Evolutionary conservation across 257 asterid genomes (phyloP).

Genomic region (Scutellaria minor): DNA sequence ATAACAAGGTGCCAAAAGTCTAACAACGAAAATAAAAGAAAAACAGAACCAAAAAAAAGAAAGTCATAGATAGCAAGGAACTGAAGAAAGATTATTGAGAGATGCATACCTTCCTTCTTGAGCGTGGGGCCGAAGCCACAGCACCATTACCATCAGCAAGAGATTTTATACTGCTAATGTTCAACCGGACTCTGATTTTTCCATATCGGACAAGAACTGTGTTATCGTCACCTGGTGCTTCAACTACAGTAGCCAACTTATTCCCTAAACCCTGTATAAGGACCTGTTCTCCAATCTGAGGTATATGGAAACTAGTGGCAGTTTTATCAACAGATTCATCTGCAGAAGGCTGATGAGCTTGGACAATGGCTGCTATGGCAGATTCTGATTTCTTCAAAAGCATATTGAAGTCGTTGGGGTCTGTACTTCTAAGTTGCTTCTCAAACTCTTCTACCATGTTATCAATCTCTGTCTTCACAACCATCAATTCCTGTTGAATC

Average conservation of each 20-base stretch:
- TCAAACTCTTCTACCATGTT: slow-evolving; percentile 66
- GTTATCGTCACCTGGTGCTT: slow-evolving; percentile 76
- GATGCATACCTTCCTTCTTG: slow-evolving; percentile 56
- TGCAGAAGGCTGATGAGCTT: slow-evolving; percentile 57
- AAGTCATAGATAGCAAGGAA: neutral
- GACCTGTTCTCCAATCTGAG: slow-evolving; percentile 74
- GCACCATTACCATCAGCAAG: slow-evolving; percentile 42
- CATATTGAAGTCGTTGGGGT: slow-evolving; percentile 47
- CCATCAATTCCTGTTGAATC: slow-evolving; percentile 56
- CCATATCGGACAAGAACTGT: slow-evolving; percentile 84
- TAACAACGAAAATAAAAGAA: neutral
- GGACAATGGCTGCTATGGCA: slow-evolving; percentile 60
- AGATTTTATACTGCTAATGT: slow-evolving; percentile 50
- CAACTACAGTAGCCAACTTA: slow-evolving; percentile 82
- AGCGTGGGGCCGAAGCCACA: slow-evolving; percentile 42
- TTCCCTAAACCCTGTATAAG: slow-evolving; percentile 67
- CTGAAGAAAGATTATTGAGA: neutral
- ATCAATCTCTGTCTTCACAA: slow-evolving; percentile 62
- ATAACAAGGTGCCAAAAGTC: neutral
- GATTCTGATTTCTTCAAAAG: slow-evolving; percentile 77
- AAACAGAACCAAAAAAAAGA: neutral
- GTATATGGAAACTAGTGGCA: slow-evolving; percentile 45
- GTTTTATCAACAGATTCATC: slow-evolving; percentile 44
- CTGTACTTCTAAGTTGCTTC: slow-evolving; percentile 54
- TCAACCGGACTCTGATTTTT: slow-evolving; percentile 69